These are phyloP conservation scores for Inonotus hispidus DNA, from an alignment of 1,284 basidiomycete genomes.

Conservation along the genomic window DNA sequence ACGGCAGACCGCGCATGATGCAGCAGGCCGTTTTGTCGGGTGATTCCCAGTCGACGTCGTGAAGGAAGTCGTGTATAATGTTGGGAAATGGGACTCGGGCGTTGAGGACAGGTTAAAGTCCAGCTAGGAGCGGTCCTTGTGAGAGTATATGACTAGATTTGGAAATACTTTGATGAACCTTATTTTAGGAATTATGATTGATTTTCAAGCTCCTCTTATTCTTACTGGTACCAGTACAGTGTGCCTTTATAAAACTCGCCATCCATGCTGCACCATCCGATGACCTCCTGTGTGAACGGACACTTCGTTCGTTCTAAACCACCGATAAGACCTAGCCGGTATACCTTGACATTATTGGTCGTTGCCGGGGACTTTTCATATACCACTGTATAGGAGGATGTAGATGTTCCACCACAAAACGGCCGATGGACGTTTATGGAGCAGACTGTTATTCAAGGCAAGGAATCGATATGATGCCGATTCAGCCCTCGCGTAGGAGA, in stretches of 20 bases:
- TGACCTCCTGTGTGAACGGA: neutral
- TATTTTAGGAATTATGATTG: neutral
- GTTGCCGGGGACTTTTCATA: no score
- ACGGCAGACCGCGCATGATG: slow-evolving; percentile 18
- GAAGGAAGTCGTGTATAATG: neutral
- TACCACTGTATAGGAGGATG: no score
- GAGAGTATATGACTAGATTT: neutral
- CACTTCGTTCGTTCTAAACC: neutral
- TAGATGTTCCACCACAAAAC: no score
- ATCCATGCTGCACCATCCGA: neutral
- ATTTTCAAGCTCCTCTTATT: neutral
- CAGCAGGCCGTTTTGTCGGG: slow-evolving; percentile 6
- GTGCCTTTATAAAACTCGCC: no score
- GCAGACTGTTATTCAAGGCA: neutral
- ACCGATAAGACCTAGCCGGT: neutral
- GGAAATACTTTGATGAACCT: neutral
- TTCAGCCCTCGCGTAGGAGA: slow-evolving; percentile 3
- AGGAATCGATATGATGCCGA: neutral
- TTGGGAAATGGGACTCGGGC: slow-evolving; percentile 3
- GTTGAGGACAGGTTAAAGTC: neutral
- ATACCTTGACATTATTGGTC: no score
- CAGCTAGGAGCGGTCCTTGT: neutral
- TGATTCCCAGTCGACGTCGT: neutral
- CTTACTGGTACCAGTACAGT: no score
- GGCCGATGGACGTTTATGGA: neutral